Conservation (phyloP, 306 rosid species). For the Rosa lucieae region DNA sequence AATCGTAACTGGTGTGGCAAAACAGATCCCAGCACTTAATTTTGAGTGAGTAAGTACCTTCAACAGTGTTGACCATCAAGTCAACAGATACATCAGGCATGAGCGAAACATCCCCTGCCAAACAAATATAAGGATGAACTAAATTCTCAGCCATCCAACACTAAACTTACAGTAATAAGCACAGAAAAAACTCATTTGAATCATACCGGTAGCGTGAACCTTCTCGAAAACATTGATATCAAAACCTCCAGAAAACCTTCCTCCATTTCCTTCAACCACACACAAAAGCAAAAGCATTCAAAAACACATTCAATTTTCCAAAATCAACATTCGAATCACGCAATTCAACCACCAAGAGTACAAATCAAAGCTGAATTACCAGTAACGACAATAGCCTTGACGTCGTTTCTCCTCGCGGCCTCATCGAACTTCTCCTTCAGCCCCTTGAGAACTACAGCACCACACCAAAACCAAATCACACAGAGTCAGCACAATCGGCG, state of each 20-base stretch:
- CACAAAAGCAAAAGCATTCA: neutral
- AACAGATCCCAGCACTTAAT: neutral
- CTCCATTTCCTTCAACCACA: conserved; percentile 65
- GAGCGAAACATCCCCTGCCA: conserved; percentile 64
- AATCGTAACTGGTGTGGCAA: neutral
- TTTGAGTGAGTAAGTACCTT: conserved; percentile 56
- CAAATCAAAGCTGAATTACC: conserved; percentile 41
- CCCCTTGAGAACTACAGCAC: conserved; percentile 9
- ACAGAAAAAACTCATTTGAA: neutral
- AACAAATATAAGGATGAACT: conserved; percentile 9
- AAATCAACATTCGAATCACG: neutral
- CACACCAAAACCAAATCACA: neutral
- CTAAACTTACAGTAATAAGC: neutral
- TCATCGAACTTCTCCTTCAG: conserved; percentile 75
- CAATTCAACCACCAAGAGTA: neutral
- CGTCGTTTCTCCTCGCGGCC: conserved; percentile 78
- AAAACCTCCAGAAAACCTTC: conserved; percentile 89
- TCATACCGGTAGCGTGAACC: conserved; percentile 82
- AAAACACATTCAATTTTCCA: neutral
- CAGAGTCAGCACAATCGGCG: neutral
- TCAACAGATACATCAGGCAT: conserved; percentile 90
- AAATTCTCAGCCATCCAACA: conserved; percentile 14
- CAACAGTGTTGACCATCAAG: conserved; percentile 69
- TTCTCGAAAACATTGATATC: conserved; percentile 86
- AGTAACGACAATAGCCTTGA: conserved; percentile 82